Evolutionary conservation across 2,329 filamentous ascomycete genomes (phyloP).

Genomic region (Cladosporium austrohemisphaericum): DNA sequence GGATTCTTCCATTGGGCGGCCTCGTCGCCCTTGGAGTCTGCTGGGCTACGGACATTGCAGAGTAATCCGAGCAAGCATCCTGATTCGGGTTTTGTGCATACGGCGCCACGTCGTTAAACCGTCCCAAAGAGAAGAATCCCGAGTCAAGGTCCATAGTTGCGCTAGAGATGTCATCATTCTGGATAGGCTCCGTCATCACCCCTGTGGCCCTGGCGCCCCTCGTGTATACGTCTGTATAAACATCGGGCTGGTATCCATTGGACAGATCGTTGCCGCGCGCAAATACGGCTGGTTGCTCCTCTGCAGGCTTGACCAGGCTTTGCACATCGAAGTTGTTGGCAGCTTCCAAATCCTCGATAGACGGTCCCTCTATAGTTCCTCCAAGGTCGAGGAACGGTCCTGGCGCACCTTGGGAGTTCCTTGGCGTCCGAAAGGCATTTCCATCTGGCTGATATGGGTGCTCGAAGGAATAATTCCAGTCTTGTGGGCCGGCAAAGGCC

Average conservation of each 20-base stretch:
- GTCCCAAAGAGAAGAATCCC: neutral
- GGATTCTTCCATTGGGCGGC: neutral
- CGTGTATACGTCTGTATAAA: no score
- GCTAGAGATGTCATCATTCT: neutral
- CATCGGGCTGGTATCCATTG: neutral
- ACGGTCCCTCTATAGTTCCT: neutral
- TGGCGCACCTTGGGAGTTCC: neutral
- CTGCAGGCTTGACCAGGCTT: slow-evolving; percentile 1
- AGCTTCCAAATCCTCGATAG: neutral
- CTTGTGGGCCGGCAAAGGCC: neutral
- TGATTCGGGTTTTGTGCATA: neutral
- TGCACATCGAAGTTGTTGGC: neutral
- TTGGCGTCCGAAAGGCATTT: neutral
- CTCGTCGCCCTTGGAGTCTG: neutral
- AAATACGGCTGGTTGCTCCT: neutral
- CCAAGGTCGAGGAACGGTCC: neutral
- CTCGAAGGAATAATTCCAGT: neutral
- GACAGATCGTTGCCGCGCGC: neutral
- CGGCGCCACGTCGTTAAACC: no score
- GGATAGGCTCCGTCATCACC: neutral
- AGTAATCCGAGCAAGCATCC: neutral
- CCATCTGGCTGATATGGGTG: neutral
- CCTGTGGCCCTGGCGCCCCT: neutral
- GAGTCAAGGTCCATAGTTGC: neutral
- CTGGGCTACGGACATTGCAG: neutral